Base-by-base conservation (phyloP, 2,329 filamentous ascomycete species). In the Aspergillus floridensis region DNA sequence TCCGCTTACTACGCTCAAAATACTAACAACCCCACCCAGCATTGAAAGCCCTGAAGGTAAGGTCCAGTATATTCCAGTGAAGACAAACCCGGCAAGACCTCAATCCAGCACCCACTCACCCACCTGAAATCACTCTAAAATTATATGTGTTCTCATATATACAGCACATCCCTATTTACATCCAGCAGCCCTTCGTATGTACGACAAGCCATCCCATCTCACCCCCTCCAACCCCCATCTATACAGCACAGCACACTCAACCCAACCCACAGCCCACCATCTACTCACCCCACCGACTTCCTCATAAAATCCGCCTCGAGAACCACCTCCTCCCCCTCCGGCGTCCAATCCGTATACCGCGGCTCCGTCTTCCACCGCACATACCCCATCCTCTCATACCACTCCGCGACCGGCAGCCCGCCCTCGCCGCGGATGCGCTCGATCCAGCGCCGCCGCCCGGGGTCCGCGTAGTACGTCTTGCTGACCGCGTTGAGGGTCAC, bases 351-450 rank as follows among this genome's bases (percentile, higher is more conserved):
- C 12, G 56, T 32, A 50, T 66, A 66, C n/a, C 65, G 46, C 10
- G 57, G 57, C 58, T 70, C 65, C 12, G 63, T 63, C 58, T 70
- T 72, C 70, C 69, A 71, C 16, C 48, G 51, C 10, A 68, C 65
- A 63, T 68, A 72, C 1, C 68, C 70, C 46, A 65, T 52, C 16
- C 47, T 63, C 56, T 68, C 65, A 53, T 72, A 72, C 70, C 69
- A 71, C 31, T 65, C 62, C 48, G 60, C 50, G 3, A 62, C 59
- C 31, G 63, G 61, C n/a, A 70, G 63, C 4, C 24, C 22, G 0
- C 63, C 64, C 38, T 55, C 10, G 12, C 53, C 48, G 49, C 53
- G n/a, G 0, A 62, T 12, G 16, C 21, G 48, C 6, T 61, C 61
- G 31, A 59, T 58, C 8, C 41, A 47, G 8, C 8, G 12, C 62